Percentiles rank a stretch among this genome's conserved stretches.
phyloP scores from a whole-genome alignment of 768 basidiomycete genomes.

The Lentinula raphanica region DNA sequence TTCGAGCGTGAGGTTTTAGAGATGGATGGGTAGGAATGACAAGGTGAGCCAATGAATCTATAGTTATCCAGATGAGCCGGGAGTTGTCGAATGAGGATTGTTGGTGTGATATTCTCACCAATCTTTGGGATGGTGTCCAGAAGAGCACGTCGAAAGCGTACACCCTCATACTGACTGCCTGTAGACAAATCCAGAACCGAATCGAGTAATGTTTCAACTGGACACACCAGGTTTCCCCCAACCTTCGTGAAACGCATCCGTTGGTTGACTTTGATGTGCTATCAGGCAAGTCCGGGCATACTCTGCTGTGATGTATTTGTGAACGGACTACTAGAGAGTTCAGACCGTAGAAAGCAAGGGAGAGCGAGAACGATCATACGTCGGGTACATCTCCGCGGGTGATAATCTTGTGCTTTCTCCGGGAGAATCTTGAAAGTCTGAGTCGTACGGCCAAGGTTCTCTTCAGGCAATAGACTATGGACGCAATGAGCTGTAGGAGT shows the following conservation, averaged over 20 bases:
- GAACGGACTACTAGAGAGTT: conserved; percentile 43
- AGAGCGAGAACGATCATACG: conserved; percentile 28
- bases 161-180: conserved; percentile 57
- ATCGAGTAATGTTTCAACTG: neutral
- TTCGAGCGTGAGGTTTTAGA: conserved; percentile 66
- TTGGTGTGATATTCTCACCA: conserved; percentile 37
- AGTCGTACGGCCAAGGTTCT: conserved; percentile 62
- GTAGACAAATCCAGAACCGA: neutral
- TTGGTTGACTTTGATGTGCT: conserved; percentile 66
- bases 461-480: conserved; percentile 60
- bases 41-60: conserved; percentile 65
- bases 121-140: conserved; percentile 66
- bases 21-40: conserved; percentile 70
- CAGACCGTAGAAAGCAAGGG: neutral
- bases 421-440: conserved; percentile 64
- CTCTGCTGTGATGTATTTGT: conserved; percentile 66
- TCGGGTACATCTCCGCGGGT: conserved; percentile 54
- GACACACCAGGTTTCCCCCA: conserved; percentile 70
- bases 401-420: conserved; percentile 49
- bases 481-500: conserved; percentile 47
- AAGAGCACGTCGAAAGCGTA: conserved; percentile 63
- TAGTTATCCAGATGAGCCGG: neutral
- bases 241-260: conserved; percentile 59
- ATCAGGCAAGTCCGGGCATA: conserved; percentile 72
- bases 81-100: neutral